A percentile compares a stretch with the other conserved stretches of the same genome.
Evolutionary conservation across 2,329 filamentous ascomycete species (phyloP).

Genomic region (Coniochaeta sp.): DNA sequence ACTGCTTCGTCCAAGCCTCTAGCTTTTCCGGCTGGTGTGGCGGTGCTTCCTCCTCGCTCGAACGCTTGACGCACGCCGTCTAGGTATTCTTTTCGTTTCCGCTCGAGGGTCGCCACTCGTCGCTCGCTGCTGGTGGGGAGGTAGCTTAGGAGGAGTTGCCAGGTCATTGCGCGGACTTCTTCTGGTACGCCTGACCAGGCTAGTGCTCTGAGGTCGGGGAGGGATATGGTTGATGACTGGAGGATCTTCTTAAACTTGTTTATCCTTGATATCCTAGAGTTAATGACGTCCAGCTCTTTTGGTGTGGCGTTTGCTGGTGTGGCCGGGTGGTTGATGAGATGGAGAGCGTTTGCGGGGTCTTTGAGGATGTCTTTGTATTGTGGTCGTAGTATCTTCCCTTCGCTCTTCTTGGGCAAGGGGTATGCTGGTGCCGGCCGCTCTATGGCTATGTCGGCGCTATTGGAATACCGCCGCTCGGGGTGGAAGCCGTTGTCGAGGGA

Average conservation of each 20-base stretch:
- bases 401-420: slow-evolving; percentile 79
- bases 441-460: slow-evolving; percentile 91
- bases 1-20: slow-evolving; percentile 85
- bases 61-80: slow-evolving; percentile 77
- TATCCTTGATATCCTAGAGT: slow-evolving; percentile 83
- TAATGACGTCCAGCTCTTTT: slow-evolving; percentile 82
- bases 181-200: slow-evolving; percentile 94
- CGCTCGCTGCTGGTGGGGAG: slow-evolving; percentile 94
- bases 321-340: slow-evolving; percentile 84
- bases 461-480: slow-evolving; percentile 56
- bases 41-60: slow-evolving; percentile 51
- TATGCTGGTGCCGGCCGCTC: slow-evolving; percentile 79
- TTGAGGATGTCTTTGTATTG: slow-evolving; percentile 95
- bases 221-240: slow-evolving; percentile 81
- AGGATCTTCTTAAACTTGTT: slow-evolving; percentile 98
- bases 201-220: slow-evolving; percentile 74
- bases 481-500: slow-evolving; percentile 25
- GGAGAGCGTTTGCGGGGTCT: slow-evolving; percentile 86
- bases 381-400: slow-evolving; percentile 91
- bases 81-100: slow-evolving; percentile 93
- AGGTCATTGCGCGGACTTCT: slow-evolving; percentile 97
- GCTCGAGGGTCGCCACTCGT: slow-evolving; percentile 79
- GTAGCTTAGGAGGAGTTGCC: slow-evolving; percentile 92
- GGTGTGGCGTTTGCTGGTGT: slow-evolving; percentile 65
- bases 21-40: slow-evolving; percentile 12